A percentile compares a stretch with the other conserved stretches of the same genome.
Evolutionary conservation across 2,329 filamentous ascomycete genomes (phyloP).

Genomic region (Fusarium sarcochroum): DNA sequence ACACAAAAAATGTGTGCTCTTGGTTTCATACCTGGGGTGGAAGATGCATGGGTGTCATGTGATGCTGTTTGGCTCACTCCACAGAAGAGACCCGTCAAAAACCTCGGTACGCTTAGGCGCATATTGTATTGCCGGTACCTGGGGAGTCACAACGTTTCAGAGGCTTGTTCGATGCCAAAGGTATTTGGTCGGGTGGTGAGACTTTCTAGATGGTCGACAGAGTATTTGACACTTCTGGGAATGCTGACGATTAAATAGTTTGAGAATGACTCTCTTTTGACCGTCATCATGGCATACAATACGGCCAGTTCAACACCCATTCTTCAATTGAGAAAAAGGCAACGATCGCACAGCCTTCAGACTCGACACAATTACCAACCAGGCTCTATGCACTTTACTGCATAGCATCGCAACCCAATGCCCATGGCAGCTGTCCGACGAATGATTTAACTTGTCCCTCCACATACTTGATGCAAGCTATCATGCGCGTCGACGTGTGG

Average conservation of each 20-base stretch:
- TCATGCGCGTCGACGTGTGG: not conserved
- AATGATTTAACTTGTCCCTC: not conserved
- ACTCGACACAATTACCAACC: not conserved
- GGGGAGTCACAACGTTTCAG: not conserved
- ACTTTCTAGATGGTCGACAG: not conserved
- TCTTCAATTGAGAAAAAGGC: not conserved
- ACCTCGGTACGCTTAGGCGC: not conserved
- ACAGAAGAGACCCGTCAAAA: not conserved
- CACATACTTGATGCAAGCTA: not conserved
- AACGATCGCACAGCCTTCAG: not conserved
- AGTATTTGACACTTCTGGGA: not conserved
- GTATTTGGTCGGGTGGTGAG: not conserved
- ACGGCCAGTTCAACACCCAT: not conserved
- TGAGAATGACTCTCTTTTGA: not conserved
- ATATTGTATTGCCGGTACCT: not conserved
- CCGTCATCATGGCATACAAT: not conserved
- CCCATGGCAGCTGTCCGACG: not conserved
- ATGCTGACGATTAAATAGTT: not conserved
- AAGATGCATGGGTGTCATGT: not conserved
- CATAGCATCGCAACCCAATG: not conserved
- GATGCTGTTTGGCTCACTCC: not conserved
- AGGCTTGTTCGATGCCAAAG: not conserved
- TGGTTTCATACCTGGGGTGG: not conserved
- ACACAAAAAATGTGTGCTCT: not conserved
- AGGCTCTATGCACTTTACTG: not conserved